Evolutionary conservation across 495 filamentous ascomycete species (phyloP).

Genomic region (Talaromyces liani): DNA sequence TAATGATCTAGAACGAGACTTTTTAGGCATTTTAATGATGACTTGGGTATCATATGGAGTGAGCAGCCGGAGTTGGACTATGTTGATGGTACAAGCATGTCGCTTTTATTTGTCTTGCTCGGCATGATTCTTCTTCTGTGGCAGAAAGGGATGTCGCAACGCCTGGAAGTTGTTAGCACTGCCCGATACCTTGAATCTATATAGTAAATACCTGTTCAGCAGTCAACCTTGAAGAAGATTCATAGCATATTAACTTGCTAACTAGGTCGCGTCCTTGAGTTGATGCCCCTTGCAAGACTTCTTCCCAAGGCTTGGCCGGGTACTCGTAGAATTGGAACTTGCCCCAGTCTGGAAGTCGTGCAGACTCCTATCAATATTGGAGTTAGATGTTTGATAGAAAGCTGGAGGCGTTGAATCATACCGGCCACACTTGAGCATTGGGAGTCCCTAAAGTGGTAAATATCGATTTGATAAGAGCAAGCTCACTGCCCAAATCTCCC

Average conservation of each 20-base stretch:
- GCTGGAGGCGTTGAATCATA: slow-evolving; percentile 17
- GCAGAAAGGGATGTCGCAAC: slow-evolving; percentile 14
- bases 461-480: slow-evolving; percentile 82
- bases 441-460: slow-evolving; percentile 88
- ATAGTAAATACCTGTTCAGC: slow-evolving; percentile 40
- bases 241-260: slow-evolving; percentile 46
- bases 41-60: background rate
- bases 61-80: background rate
- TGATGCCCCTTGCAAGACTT: slow-evolving; percentile 41
- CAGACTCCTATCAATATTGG: slow-evolving; percentile 37
- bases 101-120: background rate
- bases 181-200: background rate
- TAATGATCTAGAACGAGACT: too few species aligned
- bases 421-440: slow-evolving; percentile 68
- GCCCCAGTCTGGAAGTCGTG: slow-evolving; percentile 54
- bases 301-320: slow-evolving; percentile 43
- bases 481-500: slow-evolving; percentile 82
- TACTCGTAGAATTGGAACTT: slow-evolving; percentile 56
- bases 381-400: slow-evolving; percentile 5
- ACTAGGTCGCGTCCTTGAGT: slow-evolving; percentile 48
- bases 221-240: slow-evolving; percentile 42
- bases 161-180: slow-evolving; percentile 11
- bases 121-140: background rate
- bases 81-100: background rate
- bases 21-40: background rate